A percentile compares a stretch with the other conserved stretches of the same genome.
Evolutionary conservation across 495 filamentous ascomycete genomes (phyloP).

Genomic region (Xylaria longipes): DNA sequence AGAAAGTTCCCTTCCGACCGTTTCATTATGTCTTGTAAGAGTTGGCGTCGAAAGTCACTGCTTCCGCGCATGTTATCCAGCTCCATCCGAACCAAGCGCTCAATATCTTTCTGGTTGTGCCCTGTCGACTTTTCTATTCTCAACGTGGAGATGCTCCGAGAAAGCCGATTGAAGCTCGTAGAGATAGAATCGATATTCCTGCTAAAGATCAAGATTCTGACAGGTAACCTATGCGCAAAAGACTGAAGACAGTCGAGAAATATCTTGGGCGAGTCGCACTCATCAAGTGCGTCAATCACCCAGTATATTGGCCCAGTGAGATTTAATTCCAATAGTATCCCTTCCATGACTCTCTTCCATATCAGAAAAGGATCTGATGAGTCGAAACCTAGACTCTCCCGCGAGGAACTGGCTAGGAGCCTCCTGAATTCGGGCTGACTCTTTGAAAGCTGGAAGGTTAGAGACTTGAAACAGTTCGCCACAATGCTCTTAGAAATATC

Average conservation of each 20-base stretch:
- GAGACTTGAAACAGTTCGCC: constrained; percentile 33
- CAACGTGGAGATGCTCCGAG: constrained; percentile 13
- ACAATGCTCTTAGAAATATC: constrained; percentile 34
- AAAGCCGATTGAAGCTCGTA: constrained; percentile 20
- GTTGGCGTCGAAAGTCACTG: background rate
- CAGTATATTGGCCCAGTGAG: constrained; percentile 37
- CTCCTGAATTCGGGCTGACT: constrained; percentile 5
- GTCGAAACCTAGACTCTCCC: background rate
- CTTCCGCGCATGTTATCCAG: constrained; percentile 24
- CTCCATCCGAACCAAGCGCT: constrained; percentile 30
- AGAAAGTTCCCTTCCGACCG: constrained; percentile 16
- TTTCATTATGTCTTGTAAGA: constrained; percentile 10
- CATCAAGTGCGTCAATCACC: constrained; percentile 48
- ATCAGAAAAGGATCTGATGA: constrained; percentile 31
- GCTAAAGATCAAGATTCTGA: constrained; percentile 34
- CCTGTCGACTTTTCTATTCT: constrained; percentile 22
- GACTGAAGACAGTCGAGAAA: constrained; percentile 30
- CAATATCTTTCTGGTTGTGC: constrained; percentile 36
- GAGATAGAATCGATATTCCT: constrained; percentile 31
- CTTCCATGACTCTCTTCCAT: constrained; percentile 34
- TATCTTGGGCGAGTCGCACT: constrained; percentile 35
- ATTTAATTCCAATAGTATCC: constrained; percentile 27
- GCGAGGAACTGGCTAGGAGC: background rate
- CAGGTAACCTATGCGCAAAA: constrained; percentile 16
- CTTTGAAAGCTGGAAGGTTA: constrained; percentile 44